These are phyloP conservation scores for Pilobolus umbonatus DNA, from an alignment of 192 early-diverging fungal genomes.

Conservation along the genomic window DNA sequence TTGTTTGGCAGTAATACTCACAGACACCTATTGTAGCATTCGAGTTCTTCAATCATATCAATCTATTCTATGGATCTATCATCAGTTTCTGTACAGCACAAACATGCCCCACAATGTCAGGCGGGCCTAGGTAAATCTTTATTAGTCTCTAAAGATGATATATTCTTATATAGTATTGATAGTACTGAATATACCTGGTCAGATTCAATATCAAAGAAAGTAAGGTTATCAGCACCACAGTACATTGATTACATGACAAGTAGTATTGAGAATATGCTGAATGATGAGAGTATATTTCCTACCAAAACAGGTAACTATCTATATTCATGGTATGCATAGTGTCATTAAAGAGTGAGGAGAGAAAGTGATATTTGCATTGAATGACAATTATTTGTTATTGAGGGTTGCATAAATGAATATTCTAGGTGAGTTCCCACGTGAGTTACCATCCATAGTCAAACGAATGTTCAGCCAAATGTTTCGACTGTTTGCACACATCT, in stretches of 20 bases:
- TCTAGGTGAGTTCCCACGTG: constrained; percentile 87
- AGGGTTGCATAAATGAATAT: no score
- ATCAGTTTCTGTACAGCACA: constrained; percentile 82
- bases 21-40: constrained; percentile 46
- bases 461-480: constrained; percentile 82
- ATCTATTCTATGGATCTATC: constrained; percentile 85
- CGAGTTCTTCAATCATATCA: constrained; percentile 92
- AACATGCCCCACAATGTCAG: constrained; percentile 83
- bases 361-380: not conserved
- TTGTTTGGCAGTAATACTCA: not conserved
- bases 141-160: not conserved
- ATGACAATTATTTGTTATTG: not conserved
- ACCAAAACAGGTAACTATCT: constrained; percentile 73
- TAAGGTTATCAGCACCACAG: constrained; percentile 88
- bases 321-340: not conserved
- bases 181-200: constrained; percentile 88
- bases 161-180: not conserved
- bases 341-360: not conserved
- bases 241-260: constrained; percentile 93
- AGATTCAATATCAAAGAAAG: constrained; percentile 73
- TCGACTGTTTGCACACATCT: constrained; percentile 91
- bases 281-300: constrained; percentile 90
- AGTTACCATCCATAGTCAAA: constrained; percentile 63
- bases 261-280: constrained; percentile 78
- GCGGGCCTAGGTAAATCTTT: constrained; percentile 59